Evolutionary conservation across 805 yeast genomes (phyloP).

Genomic region (Candida silvicultrix): DNA sequence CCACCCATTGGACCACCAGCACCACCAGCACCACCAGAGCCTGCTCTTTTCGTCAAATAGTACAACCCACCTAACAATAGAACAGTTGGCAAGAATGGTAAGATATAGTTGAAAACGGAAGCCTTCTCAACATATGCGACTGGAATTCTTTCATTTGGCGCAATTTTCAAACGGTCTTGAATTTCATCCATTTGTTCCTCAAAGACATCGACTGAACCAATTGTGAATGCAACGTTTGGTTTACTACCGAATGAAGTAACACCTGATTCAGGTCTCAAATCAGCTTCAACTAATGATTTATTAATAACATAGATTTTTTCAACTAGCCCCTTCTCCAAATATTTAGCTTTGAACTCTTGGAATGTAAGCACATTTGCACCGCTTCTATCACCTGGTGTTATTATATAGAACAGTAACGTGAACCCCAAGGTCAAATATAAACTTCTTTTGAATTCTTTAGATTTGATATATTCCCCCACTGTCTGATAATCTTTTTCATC

Average conservation of each 20-base stretch:
- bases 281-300: slow-evolving; percentile 67
- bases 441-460: slow-evolving; percentile 36
- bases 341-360: slow-evolving; percentile 81
- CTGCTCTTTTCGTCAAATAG: slow-evolving; percentile 63
- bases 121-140: slow-evolving; percentile 74
- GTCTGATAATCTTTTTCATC: slow-evolving; percentile 17
- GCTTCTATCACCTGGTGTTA: slow-evolving; percentile 22
- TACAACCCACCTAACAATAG: slow-evolving; percentile 83
- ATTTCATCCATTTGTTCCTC: slow-evolving; percentile 74
- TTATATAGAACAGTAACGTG: slow-evolving; percentile 29
- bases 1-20: slow-evolving; percentile 54
- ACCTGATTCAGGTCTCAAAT: slow-evolving; percentile 53
- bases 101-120: slow-evolving; percentile 50
- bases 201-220: slow-evolving; percentile 86
- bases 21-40: slow-evolving; percentile 37
- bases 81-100: slow-evolving; percentile 84
- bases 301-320: slow-evolving; percentile 70
- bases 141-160: slow-evolving; percentile 65
- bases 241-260: slow-evolving; percentile 34
- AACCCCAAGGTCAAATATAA: slow-evolving; percentile 32
- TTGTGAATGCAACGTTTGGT: slow-evolving; percentile 52
- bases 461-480: slow-evolving; percentile 31
- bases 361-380: slow-evolving; percentile 46
- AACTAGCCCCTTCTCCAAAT: slow-evolving; percentile 74
- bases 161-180: slow-evolving; percentile 62